Evolutionary conservation across 2,329 filamentous ascomycete genomes (phyloP), one percentile per base, ranked within the genome.

Genomic region (Cercospora sp.): DNA sequence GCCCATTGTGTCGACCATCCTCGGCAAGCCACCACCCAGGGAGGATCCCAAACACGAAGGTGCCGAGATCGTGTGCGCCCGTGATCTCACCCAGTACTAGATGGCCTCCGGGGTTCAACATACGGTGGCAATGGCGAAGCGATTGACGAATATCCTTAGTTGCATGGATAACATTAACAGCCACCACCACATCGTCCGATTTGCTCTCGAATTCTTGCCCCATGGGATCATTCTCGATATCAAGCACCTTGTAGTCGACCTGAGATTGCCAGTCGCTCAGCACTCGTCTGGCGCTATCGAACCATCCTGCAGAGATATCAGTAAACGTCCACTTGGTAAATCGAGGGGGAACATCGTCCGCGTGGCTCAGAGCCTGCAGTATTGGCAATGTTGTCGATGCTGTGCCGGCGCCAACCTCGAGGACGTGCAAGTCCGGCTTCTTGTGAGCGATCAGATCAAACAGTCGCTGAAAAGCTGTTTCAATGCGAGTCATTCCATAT

Each of bases 371-470:
- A 3, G 57, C 58, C 1, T 70, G 51, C 2, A 84, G 71, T 8
- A 84, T 72, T 0, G 61, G 63, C 3, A 75, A 72, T 0, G 83
- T 84, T 0, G 81, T 75, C 7, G 77, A 78, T 3, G 81, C 83
- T 1, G 82, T 82, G 1, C 83, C 83, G 10, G 80, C 82, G 18
- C 82, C 82, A 20, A 81, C 78, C 60, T 84, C 82, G 5, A 85
- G 67, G 20, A 85, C 78, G 3, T 80, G 79, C 18, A 53, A 8
- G 23, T 48, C 42, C 20, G 42, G 42, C 42, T 48, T 48, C 42
- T 48, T n/a, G 20, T 48, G 42, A 3, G 16, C 42, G 16, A 48
- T 48, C 16, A 48, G 42, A n/a, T 48, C 16, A 48, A 48, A 48
- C 42, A 48, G 16, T 48, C 42, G 42, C 42, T n/a, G 42, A 48